Evolutionary conservation across 2,329 filamentous ascomycete species (phyloP).

Genomic region (Alternaria panax): DNA sequence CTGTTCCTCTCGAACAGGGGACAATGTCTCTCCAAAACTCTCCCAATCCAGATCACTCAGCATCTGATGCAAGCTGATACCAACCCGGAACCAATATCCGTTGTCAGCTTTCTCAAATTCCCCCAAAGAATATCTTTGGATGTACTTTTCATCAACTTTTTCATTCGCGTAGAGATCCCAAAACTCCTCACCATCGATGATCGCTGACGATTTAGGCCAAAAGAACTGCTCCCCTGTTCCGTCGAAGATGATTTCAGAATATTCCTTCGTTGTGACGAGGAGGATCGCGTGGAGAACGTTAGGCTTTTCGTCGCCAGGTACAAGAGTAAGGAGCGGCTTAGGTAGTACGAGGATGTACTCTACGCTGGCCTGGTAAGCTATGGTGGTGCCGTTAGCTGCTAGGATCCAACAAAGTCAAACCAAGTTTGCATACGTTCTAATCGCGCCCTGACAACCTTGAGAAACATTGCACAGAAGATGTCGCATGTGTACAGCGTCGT

Average conservation of each 20-base stretch:
- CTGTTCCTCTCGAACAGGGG: not conserved
- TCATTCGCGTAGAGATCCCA: not conserved
- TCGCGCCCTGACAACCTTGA: not conserved
- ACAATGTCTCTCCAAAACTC: no score
- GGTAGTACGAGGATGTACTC: not conserved
- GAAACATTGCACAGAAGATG: not conserved
- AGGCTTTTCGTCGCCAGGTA: no score
- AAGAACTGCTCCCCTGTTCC: not conserved
- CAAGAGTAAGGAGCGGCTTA: not conserved
- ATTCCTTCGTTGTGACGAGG: not conserved
- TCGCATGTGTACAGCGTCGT: not conserved
- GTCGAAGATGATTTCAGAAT: not conserved
- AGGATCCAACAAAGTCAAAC: no score
- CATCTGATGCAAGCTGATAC: not conserved
- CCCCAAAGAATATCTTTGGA: not conserved
- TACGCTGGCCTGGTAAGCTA: not conserved
- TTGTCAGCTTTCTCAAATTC: not conserved
- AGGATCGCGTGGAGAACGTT: not conserved
- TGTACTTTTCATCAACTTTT: not conserved
- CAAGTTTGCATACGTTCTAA: not conserved
- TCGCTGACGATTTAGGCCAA: not conserved
- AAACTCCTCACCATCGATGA: not conserved
- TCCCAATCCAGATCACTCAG: not conserved
- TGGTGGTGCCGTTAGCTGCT: not conserved
- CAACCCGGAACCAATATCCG: not conserved